Conservation (phyloP, 2,329 filamentous ascomycete species). For the Trichoderma endophyticum region DNA sequence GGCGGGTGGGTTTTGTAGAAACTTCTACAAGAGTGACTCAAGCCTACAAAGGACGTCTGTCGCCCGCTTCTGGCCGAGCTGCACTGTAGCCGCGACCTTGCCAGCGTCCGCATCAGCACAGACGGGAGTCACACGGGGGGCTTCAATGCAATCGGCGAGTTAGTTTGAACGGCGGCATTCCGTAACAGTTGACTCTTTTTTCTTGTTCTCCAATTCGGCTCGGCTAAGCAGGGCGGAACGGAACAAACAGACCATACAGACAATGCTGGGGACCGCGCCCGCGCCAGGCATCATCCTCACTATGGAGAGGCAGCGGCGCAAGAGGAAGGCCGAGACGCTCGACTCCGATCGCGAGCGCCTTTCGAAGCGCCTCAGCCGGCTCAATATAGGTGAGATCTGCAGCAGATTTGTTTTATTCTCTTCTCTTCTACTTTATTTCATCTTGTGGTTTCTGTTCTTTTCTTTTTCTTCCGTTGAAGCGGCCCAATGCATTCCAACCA, state of each 20-base stretch:
- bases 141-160: background rate
- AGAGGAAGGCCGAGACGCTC: conserved; percentile 59
- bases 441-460: background rate
- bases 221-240: background rate
- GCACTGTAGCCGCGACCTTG: conserved; percentile 14
- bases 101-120: conserved; percentile 9
- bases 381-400: conserved; percentile 67
- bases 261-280: conserved; percentile 21
- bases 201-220: background rate
- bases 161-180: background rate
- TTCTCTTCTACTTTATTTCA: background rate
- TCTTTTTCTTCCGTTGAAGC: background rate
- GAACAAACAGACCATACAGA: background rate
- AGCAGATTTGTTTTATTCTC: background rate
- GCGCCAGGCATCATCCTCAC: conserved; percentile 15
- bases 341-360: conserved; percentile 75
- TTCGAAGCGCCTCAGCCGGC: conserved; percentile 75
- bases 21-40: conserved; percentile 47
- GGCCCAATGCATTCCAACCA: background rate
- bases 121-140: background rate
- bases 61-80: conserved; percentile 20
- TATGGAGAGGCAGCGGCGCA: conserved; percentile 35
- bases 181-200: background rate
- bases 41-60: conserved; percentile 37
- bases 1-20: conserved; percentile 35